Evolutionary conservation across 2,329 filamentous ascomycete genomes (phyloP), one percentile per base, ranked within the genome.

Genomic region (Dothideomycetes sp.): DNA sequence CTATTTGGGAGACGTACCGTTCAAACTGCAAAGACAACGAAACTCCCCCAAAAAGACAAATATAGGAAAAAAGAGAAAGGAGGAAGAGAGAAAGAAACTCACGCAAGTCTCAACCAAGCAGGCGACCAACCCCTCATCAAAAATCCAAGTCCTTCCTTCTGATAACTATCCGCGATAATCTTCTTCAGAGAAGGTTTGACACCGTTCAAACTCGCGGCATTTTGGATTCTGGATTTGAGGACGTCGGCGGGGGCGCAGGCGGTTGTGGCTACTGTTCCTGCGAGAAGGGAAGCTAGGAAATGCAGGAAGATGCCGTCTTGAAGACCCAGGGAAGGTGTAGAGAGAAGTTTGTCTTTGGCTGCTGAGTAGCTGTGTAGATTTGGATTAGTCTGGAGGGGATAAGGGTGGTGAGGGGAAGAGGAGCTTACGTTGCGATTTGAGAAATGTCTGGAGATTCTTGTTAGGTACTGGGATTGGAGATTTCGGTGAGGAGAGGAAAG

Each of bases 51-150:
- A n/a, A n/a, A n/a, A n/a, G n/a, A n/a, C n/a, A n/a, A n/a, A n/a
- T n/a, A n/a, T n/a, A n/a, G n/a, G n/a, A n/a, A n/a, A n/a, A n/a
- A n/a, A n/a, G n/a, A n/a, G n/a, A n/a, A n/a, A n/a, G n/a, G n/a
- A n/a, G n/a, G n/a, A 24, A 11, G 7, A 11, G 22, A 24, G 22
- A 24, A 11, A 24, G 22, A 17, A 20, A 39, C 36, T 39, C 19
- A 39, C 29, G 37, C 37, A 16, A 40, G 37, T 40, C 37, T 40
- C 1, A 40, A 23, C 37, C 37, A 40, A 25, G 37, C 37, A 9
- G 37, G 37, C n/a, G 37, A 25, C 37, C 37, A 40, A 13, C 37
- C 37, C 33, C 37, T 40, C 37, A 40, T 40, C 16, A 40, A 19
- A 23, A 40, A 40, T 11, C 37, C 29, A 28, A 40, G 30, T 4